phyloP scores from a whole-genome alignment of 1,139 yeast species.

The Geotrichum cucujoidarum region DNA sequence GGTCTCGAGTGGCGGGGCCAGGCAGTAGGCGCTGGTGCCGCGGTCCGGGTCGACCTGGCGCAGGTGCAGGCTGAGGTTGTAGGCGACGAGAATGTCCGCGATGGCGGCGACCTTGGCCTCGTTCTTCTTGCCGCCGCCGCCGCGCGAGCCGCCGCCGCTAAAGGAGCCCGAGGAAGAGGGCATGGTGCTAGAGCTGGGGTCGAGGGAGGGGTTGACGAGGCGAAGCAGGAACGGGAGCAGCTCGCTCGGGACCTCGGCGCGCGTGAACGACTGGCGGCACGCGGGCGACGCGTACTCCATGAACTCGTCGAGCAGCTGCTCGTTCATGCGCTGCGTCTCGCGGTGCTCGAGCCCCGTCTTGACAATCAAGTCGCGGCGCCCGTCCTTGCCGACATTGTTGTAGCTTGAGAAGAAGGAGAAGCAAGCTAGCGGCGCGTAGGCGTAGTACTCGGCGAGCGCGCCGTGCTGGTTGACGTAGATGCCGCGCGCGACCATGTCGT shows the following conservation, averaged over 20 bases:
- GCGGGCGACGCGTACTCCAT: constrained; percentile 21
- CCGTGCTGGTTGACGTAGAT: constrained; percentile 41
- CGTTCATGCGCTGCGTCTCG: constrained; percentile 24
- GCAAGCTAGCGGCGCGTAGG: constrained; percentile 58
- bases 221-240: constrained; percentile 15
- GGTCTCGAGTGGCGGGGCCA: constrained; percentile 36
- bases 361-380: constrained; percentile 42
- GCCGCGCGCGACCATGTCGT: constrained; percentile 49
- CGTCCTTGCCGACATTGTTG: constrained; percentile 37
- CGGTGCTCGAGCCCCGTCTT: constrained; percentile 29
- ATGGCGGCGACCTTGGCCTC: constrained; percentile 3
- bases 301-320: constrained; percentile 29
- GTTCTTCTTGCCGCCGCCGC: constrained; percentile 1
- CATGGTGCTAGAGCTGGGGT: too few species aligned
- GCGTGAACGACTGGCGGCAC: constrained; percentile 26
- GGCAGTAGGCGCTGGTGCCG: constrained; percentile 22
- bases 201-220: constrained; percentile 6
- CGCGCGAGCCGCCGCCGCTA: not conserved
- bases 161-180: too few species aligned
- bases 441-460: constrained; percentile 52
- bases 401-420: constrained; percentile 64
- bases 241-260: constrained; percentile 19
- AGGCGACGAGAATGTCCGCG: constrained; percentile 8
- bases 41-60: constrained; percentile 6
- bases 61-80: constrained; percentile 11